Base-by-base conservation (phyloP, 1,139 yeast genomes). In the Fermentozyma sake region DNA sequence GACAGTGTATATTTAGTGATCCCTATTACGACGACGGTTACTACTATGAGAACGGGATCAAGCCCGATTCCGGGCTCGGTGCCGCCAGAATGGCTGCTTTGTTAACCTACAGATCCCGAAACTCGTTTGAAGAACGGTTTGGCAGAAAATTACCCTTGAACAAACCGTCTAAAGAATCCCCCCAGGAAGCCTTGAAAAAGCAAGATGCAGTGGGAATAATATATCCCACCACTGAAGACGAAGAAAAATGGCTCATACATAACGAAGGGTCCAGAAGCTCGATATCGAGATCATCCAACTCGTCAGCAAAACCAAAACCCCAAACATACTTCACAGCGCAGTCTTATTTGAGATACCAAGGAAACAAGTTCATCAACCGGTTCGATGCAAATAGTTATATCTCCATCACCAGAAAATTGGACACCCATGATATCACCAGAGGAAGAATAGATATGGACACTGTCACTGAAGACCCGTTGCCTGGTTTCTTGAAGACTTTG, bases 51-150 rank as follows among this genome's bases (percentile, higher is more conserved):
- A 63, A 72, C 23, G 71, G 72, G n/a, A 81, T 79, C 31, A 93
- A 89, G 7, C 98, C 98, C 2, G 67, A 66, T 18, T 72, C 80
- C 5, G 98, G 98, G 0, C 64, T 91, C 14, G 82, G 95, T 20
- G 98, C 98, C 3, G 98, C 98, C 0, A 76, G 98, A 57, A 91
- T 91, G 98, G 76, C 96, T 6, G 98, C 98, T 0, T 65, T 91
- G 41, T 63, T 91, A 32, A 91, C 98, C 0, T 91, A 91, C 52
- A 72, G 98, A 44, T 84, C 95, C 4, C 69, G 97, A 45, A 85
- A 87, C 55, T 81, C 95, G 18, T 91, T 91, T 55, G 98, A 91
- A 52, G 64, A 79, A 26, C 73, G 95, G 48, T 91, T 91, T 51
- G 95, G 97, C 10, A 72, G 98, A 48, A 78, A 76, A 32, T 55